Percentiles rank a stretch among this genome's conserved stretches.
Conservation (phyloP, 2,329 filamentous ascomycete species). For the Arthroderma sp. region DNA sequence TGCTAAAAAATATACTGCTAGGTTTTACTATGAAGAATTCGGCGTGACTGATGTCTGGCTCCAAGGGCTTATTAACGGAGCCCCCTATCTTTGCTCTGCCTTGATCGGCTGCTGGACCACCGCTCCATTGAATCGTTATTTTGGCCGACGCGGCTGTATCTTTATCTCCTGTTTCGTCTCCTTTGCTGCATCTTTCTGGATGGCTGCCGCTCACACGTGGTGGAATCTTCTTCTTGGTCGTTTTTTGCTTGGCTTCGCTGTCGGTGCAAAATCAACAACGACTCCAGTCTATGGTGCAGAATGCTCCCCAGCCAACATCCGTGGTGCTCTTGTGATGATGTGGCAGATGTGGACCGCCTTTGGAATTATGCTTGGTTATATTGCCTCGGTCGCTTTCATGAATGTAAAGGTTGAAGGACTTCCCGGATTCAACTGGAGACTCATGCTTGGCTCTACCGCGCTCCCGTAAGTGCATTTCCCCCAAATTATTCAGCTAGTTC, state of each 20-base stretch:
- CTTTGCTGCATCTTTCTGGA: slow-evolving; percentile 50
- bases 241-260: slow-evolving; percentile 46
- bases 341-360: slow-evolving; percentile 40
- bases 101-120: slow-evolving; percentile 47
- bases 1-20: neutral
- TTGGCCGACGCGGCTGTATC: slow-evolving; percentile 46
- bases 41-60: slow-evolving; percentile 7
- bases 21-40: slow-evolving; percentile 9
- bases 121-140: slow-evolving; percentile 42
- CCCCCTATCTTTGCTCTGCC: slow-evolving; percentile 22
- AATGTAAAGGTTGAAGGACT: slow-evolving; percentile 44
- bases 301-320: slow-evolving; percentile 41
- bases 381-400: slow-evolving; percentile 51
- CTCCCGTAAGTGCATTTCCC: slow-evolving; percentile 30
- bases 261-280: slow-evolving; percentile 47
- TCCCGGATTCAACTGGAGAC: slow-evolving; percentile 25
- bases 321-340: slow-evolving; percentile 43
- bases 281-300: slow-evolving; percentile 41
- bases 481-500: slow-evolving; percentile 48
- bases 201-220: slow-evolving; percentile 44
- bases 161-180: slow-evolving; percentile 46
- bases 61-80: slow-evolving; percentile 28
- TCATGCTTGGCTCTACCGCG: slow-evolving; percentile 33
- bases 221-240: slow-evolving; percentile 38
- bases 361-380: slow-evolving; percentile 53